Evolutionary conservation across 192 early-diverging fungal species (phyloP).

Genomic region (Anaeromyces robustus): DNA sequence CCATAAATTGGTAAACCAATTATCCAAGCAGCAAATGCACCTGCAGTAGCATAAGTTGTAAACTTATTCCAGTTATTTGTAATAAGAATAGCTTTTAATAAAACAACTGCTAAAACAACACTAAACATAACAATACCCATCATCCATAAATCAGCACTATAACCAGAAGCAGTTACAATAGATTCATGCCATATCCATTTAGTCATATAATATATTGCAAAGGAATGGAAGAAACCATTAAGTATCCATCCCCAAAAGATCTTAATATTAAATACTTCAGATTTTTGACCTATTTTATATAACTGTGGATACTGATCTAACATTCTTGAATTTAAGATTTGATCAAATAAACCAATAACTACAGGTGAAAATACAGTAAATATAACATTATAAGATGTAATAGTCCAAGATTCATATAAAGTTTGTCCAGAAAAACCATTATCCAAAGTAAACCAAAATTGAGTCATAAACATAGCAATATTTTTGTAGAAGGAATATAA

Average conservation of each 20-base stretch:
- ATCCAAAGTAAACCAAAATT: conserved; percentile 87
- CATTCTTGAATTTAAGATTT: conserved; percentile 80
- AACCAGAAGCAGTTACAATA: conserved; percentile 50
- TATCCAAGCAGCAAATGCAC: conserved; percentile 58
- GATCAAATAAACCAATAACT: conserved; percentile 96
- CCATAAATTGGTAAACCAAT: conserved; percentile 54
- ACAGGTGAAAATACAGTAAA: conserved; percentile 91
- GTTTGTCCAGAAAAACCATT: conserved; percentile 93
- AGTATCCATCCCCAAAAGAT: conserved; percentile 84
- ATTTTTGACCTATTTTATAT: conserved; percentile 46
- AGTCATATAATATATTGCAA: conserved; percentile 61
- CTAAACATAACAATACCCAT: conserved; percentile 83
- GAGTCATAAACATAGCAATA: conserved; percentile 92
- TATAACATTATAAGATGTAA: conserved; percentile 84
- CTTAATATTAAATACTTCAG: conserved; percentile 59
- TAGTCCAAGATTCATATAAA: conserved; percentile 96
- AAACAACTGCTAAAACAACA: conserved; percentile 68
- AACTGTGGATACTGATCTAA: conserved; percentile 95
- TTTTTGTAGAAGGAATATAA: conserved; percentile 99
- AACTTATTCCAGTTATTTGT: conserved; percentile 36
- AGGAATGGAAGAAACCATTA: conserved; percentile 87
- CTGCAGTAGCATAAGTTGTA: conserved; percentile 65
- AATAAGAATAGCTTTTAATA: conserved; percentile 80
- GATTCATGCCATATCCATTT: conserved; percentile 49
- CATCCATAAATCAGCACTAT: conserved; percentile 72